A percentile compares a stretch with the other conserved stretches of the same genome.
Conservation (phyloP, 2,329 filamentous ascomycete species). For the Cercospora brassicicola region DNA sequence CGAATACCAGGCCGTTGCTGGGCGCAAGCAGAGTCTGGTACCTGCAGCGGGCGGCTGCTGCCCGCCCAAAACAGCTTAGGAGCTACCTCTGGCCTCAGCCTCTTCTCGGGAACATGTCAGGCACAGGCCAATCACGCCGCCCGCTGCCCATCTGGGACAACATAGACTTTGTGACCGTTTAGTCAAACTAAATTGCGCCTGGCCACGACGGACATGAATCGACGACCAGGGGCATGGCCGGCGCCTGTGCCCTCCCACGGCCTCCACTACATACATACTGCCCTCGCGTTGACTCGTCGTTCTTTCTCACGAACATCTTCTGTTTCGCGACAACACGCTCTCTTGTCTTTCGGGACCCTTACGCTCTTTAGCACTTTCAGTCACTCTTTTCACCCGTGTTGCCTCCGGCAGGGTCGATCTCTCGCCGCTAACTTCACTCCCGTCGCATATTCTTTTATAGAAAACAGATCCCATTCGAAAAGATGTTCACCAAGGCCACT, state of each 20-base stretch:
- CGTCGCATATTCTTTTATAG: constrained; percentile 11
- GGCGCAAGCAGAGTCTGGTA: constrained; percentile 7
- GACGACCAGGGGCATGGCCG: constrained; percentile 17
- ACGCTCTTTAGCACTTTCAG: constrained; percentile 36
- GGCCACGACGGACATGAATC: constrained; percentile 23
- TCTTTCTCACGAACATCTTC: constrained; percentile 28
- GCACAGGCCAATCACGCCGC: constrained; percentile 21
- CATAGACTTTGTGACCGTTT: constrained; percentile 24
- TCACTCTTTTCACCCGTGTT: constrained; percentile 37
- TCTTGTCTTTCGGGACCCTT: constrained; percentile 37
- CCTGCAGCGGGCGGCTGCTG: constrained; percentile 16
- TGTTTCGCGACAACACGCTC: constrained; percentile 32
- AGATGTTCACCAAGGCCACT: constrained; percentile 36
- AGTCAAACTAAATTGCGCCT: constrained; percentile 22
- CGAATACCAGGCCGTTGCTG: constrained; percentile 14
- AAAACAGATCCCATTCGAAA: constrained; percentile 22
- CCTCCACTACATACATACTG: constrained; percentile 3
- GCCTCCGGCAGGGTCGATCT: constrained; percentile 31
- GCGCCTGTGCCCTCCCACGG: constrained; percentile 9
- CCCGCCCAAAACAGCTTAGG: constrained; percentile 1
- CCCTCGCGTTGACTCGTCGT: constrained; percentile 13
- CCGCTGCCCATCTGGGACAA: constrained; percentile 1
- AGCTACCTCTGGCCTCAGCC: constrained; percentile 12
- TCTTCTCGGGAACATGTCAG: constrained; percentile 19
- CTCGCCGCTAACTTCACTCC: constrained; percentile 17